A percentile compares a stretch with the other conserved stretches of the same genome.
phyloP scores from a whole-genome alignment of 768 basidiomycete species.

The Pleurotus giganteus region DNA sequence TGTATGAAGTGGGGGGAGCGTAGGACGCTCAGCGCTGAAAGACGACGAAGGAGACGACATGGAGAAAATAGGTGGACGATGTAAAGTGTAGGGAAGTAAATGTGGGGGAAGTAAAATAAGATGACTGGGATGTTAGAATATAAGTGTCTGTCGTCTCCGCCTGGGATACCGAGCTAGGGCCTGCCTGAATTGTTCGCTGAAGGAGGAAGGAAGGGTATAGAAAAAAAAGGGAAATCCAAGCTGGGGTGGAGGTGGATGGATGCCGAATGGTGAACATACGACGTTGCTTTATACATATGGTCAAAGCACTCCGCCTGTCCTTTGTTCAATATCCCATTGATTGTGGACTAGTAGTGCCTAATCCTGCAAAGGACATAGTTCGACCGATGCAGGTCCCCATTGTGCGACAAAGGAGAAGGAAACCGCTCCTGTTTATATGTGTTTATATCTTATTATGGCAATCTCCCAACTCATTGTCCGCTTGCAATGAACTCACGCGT shows the following conservation, averaged over 20 bases:
- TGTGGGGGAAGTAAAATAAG: background rate
- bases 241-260: slow-evolving; percentile 3
- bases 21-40: slow-evolving; percentile 5
- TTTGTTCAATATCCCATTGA: slow-evolving; percentile 5
- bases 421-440: background rate
- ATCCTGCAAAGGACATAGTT: background rate
- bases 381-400: background rate
- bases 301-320: slow-evolving; percentile 3
- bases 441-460: background rate
- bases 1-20: slow-evolving; percentile 8
- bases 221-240: slow-evolving; percentile 6
- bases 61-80: background rate
- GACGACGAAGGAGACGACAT: slow-evolving; percentile 1
- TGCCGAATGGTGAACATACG: background rate
- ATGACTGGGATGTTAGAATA: background rate
- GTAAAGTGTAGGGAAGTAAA: background rate
- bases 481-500: background rate
- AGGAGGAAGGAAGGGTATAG: background rate
- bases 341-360: background rate
- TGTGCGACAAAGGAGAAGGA: slow-evolving; percentile 2
- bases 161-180: slow-evolving; percentile 6
- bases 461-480: background rate
- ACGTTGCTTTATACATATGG: slow-evolving; percentile 9
- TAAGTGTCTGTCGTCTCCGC: slow-evolving; percentile 1
- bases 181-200: slow-evolving; percentile 1